phyloP scores from a whole-genome alignment of 2,329 filamentous ascomycete species.

The Ascochyta clinopodiicola region DNA sequence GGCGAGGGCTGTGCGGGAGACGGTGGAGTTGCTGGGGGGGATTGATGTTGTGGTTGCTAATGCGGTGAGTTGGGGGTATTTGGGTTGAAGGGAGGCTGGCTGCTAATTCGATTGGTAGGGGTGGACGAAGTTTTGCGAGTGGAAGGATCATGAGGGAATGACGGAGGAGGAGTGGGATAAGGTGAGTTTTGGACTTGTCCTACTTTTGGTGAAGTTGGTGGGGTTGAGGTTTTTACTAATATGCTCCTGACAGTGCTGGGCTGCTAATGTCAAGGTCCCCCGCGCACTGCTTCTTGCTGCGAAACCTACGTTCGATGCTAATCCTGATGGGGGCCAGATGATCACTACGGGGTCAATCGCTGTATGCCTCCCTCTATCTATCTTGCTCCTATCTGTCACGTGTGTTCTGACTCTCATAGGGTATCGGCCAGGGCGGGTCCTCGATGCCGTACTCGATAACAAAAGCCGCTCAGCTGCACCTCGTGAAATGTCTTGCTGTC shows the following conservation, averaged over 20 bases:
- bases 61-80: conserved; percentile 54
- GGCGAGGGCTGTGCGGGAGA: conserved; percentile 63
- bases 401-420: conserved; percentile 41
- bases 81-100: no score
- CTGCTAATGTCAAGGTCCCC: conserved; percentile 64
- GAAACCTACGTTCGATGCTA: conserved; percentile 64
- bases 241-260: conserved; percentile 58
- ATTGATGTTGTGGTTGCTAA: conserved; percentile 83
- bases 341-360: conserved; percentile 70
- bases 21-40: conserved; percentile 67
- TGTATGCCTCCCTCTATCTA: conserved; percentile 45
- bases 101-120: conserved; percentile 50
- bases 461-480: conserved; percentile 74
- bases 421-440: conserved; percentile 59
- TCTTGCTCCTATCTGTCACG: neutral
- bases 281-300: conserved; percentile 63
- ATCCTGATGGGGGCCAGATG: conserved; percentile 68
- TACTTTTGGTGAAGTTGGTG: conserved; percentile 6
- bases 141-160: conserved; percentile 64
- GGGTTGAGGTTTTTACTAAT: no score
- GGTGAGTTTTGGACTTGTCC: conserved; percentile 43
- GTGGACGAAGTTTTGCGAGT: conserved; percentile 66
- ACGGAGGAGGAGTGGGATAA: conserved; percentile 69
- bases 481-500: conserved; percentile 69
- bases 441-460: conserved; percentile 77